A percentile compares a stretch with the other conserved stretches of the same genome.
Evolutionary conservation across 495 filamentous ascomycete species (phyloP).

Genomic region (Penicillium macrosclerotiorum): DNA sequence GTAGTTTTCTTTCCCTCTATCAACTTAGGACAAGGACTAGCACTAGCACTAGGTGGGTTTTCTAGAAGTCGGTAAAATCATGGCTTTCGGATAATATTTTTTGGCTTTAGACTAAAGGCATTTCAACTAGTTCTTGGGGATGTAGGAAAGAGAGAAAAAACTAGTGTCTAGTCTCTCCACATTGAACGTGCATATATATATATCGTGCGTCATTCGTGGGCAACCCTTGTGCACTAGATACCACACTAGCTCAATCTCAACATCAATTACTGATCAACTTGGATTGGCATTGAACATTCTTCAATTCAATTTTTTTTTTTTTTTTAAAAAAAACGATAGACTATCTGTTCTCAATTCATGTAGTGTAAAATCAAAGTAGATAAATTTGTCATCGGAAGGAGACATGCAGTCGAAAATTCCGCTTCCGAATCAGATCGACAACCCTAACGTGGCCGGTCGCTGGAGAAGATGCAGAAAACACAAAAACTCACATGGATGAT

Average conservation of each 20-base stretch:
- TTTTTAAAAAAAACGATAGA: too few relatives aligned
- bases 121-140: background rate
- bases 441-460: too few relatives aligned
- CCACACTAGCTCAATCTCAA: too few relatives aligned
- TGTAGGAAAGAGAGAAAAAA: too few relatives aligned
- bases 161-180: background rate
- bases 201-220: too few relatives aligned
- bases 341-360: background rate
- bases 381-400: background rate
- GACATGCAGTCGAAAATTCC: too few relatives aligned
- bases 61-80: conserved; percentile 8
- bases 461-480: background rate
- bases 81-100: conserved; percentile 10
- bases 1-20: conserved; percentile 6
- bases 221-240: too few relatives aligned
- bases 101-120: background rate
- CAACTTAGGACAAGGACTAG: background rate
- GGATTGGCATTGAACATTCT: too few relatives aligned
- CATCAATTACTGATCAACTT: too few relatives aligned
- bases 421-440: conserved; percentile 9
- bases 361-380: background rate
- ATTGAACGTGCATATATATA: background rate
- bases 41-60: background rate
- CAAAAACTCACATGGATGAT: conserved; percentile 1
- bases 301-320: too few relatives aligned